phyloP scores from a whole-genome alignment of 2,329 filamentous ascomycete species.

The Fusarium tricinctum region DNA sequence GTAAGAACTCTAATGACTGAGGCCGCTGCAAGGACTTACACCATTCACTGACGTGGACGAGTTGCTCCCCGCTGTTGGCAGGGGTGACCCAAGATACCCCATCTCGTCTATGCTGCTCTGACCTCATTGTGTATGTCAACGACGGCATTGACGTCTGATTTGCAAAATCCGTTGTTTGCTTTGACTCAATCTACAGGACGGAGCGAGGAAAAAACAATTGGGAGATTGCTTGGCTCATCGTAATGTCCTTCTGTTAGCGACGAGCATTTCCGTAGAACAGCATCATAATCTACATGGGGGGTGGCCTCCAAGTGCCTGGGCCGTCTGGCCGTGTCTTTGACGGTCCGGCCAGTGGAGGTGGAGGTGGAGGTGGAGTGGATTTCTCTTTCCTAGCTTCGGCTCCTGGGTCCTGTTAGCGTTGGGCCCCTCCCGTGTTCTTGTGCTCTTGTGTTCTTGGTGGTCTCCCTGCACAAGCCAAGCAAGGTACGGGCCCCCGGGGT shows the following conservation, averaged over 20 bases:
- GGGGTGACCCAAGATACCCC: constrained; percentile 18
- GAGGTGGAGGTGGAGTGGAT: constrained; percentile 17
- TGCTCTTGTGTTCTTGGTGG: constrained; percentile 28
- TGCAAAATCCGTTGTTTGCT: constrained; percentile 18
- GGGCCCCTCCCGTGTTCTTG: constrained; percentile 35
- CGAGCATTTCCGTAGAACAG: constrained; percentile 26
- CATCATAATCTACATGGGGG: constrained; percentile 35
- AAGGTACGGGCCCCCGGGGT: constrained; percentile 10
- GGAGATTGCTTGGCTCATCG: constrained; percentile 26
- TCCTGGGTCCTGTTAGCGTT: constrained; percentile 36
- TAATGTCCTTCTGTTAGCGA: constrained; percentile 28
- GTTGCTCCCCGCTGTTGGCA: constrained; percentile 21
- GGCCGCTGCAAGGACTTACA: constrained; percentile 30
- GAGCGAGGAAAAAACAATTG: constrained; percentile 14
- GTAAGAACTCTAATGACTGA: constrained; percentile 29
- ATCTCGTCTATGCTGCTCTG: constrained; percentile 33
- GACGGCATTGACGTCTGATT: constrained; percentile 25
- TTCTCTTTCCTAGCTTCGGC: constrained; percentile 26
- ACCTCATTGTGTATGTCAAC: constrained; percentile 39
- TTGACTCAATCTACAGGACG: constrained; percentile 11
- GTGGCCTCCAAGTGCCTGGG: constrained; percentile 19
- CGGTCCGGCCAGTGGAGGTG: constrained; percentile 12
- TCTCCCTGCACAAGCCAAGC: constrained; percentile 31
- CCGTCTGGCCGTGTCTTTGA: constrained; percentile 23
- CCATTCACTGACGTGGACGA: constrained; percentile 34